These are phyloP conservation scores for Metrosideros polymorpha DNA, from an alignment of 441 rosid species.

Conservation along the genomic window DNA sequence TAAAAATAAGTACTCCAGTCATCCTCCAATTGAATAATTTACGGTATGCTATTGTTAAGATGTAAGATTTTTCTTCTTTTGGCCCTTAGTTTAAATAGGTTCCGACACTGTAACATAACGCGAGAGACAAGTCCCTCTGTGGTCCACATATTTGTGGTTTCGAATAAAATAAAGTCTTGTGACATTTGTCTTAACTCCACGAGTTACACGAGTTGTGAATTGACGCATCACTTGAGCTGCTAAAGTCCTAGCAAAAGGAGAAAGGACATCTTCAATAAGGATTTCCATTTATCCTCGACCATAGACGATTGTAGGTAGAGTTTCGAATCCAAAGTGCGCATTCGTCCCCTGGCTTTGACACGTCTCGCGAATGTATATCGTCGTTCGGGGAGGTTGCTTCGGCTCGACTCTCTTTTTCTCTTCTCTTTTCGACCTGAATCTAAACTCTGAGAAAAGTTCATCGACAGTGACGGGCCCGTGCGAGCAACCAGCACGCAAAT, in stretches of 20 bases:
- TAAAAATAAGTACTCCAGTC: not conserved
- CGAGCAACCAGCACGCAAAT: not conserved
- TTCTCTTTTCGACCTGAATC: too few relatives aligned
- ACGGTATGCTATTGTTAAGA: not conserved
- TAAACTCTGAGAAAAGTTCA: too few relatives aligned
- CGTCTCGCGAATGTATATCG: too few relatives aligned
- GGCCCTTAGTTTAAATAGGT: not conserved
- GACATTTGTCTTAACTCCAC: not conserved
- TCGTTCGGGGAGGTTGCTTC: too few relatives aligned
- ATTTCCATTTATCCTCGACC: too few relatives aligned
- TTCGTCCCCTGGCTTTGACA: too few relatives aligned
- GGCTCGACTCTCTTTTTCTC: too few relatives aligned
- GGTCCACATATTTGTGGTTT: not conserved
- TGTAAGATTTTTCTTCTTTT: not conserved
- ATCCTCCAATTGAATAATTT: not conserved
- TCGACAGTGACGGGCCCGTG: not conserved
- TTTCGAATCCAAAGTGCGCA: too few relatives aligned
- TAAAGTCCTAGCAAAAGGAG: too few relatives aligned
- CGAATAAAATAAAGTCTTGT: not conserved
- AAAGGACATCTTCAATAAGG: too few relatives aligned
- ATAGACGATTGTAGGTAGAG: too few relatives aligned
- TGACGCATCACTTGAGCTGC: too few relatives aligned
- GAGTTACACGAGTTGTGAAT: not conserved
- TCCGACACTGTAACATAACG: not conserved
- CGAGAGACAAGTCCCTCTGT: not conserved